A percentile compares a stretch with the other conserved stretches of the same genome.
phyloP scores from a whole-genome alignment of 1,284 basidiomycete genomes.

The Boletus sp. region DNA sequence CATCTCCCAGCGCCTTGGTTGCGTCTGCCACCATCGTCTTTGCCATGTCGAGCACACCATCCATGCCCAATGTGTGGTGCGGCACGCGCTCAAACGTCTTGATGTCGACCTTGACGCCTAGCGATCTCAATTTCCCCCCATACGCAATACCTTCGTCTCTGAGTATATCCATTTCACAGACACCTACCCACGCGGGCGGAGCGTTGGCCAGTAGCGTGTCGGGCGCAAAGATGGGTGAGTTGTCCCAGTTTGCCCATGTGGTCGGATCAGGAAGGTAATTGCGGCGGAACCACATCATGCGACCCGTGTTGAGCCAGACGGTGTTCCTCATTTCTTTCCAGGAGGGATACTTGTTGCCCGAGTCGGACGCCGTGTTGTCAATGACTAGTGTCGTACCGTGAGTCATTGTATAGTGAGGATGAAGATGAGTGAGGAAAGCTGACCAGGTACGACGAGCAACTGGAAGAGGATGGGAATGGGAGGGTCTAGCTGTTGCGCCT shows the following conservation, averaged over 20 bases:
- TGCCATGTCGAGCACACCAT: constrained; percentile 59
- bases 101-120: constrained; percentile 58
- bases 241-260: constrained; percentile 67
- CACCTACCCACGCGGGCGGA: constrained; percentile 64
- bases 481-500: constrained; percentile 53
- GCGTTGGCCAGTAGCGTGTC: constrained; percentile 53
- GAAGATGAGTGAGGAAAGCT: constrained; percentile 2
- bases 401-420: not conserved
- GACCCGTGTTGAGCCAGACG: constrained; percentile 60
- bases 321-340: constrained; percentile 65
- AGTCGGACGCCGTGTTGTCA: constrained; percentile 59
- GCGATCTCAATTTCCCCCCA: constrained; percentile 57
- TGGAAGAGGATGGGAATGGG: constrained; percentile 65
- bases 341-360: constrained; percentile 46
- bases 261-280: constrained; percentile 67
- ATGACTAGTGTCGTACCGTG: constrained; percentile 43
- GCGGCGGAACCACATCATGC: constrained; percentile 74
- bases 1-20: constrained; percentile 49
- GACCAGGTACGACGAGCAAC: constrained; percentile 62
- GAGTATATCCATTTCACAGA: constrained; percentile 70
- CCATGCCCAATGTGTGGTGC: constrained; percentile 73
- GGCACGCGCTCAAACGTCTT: constrained; percentile 63
- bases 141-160: constrained; percentile 69
- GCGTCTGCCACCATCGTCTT: constrained; percentile 60
- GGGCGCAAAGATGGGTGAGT: constrained; percentile 70